Percentiles rank a stretch among this genome's conserved stretches.
Conservation (phyloP, 192 early-diverging fungal genomes). For the Backusella tuberculispora region DNA sequence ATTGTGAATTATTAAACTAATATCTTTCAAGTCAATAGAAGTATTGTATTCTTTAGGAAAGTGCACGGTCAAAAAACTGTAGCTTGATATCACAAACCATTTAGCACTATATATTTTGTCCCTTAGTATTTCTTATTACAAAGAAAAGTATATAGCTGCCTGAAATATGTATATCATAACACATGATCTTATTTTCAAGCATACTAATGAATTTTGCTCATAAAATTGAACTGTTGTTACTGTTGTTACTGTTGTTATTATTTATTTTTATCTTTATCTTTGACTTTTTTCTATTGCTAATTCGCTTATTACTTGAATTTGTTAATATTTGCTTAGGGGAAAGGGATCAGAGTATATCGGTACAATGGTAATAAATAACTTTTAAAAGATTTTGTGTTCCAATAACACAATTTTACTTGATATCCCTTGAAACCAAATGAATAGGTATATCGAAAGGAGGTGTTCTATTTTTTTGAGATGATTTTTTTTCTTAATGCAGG, state of each 20-base stretch:
- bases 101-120: neutral
- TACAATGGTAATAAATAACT: neutral
- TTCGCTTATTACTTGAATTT: slow-evolving; percentile 6
- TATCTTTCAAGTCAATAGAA: neutral
- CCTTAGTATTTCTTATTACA: neutral
- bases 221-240: neutral
- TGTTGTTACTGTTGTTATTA: neutral
- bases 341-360: neutral
- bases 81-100: neutral
- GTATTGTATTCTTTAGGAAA: neutral
- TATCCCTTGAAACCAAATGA: slow-evolving; percentile 1
- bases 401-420: neutral
- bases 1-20: neutral
- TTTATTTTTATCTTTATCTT: neutral
- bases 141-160: neutral
- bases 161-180: neutral
- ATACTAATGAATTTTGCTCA: neutral
- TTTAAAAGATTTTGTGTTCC: neutral
- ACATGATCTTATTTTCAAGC: neutral
- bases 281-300: neutral
- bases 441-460: neutral
- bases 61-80: slow-evolving; percentile 8
- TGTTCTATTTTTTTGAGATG: neutral
- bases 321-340: slow-evolving; percentile 15
- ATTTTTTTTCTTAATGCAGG: slow-evolving; percentile 7